phyloP scores from a whole-genome alignment of 306 rosid species.

The Coriaria nepalensis region DNA sequence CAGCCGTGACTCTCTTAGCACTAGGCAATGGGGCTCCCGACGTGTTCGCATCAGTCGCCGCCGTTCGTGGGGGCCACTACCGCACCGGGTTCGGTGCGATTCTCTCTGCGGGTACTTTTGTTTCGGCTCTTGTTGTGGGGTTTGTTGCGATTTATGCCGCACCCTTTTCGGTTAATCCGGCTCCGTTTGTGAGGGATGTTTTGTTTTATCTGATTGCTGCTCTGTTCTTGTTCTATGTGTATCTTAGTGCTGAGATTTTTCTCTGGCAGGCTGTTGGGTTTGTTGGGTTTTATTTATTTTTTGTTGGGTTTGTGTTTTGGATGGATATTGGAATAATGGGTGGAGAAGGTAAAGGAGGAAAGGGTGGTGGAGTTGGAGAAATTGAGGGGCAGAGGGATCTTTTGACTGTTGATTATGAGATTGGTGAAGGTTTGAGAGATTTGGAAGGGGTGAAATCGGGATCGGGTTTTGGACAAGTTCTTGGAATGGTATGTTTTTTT shows the following conservation, averaged over 20 bases:
- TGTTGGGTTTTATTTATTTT: constrained; percentile 64
- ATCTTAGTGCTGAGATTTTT: constrained; percentile 81
- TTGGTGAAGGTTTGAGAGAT: constrained; percentile 14
- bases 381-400: constrained; percentile 24
- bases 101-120: constrained; percentile 85
- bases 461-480: constrained; percentile 23
- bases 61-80: constrained; percentile 63
- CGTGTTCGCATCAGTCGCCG: constrained; percentile 75
- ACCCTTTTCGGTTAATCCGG: constrained; percentile 63
- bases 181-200: constrained; percentile 67
- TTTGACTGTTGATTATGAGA: constrained; percentile 14
- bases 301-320: constrained; percentile 79
- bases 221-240: constrained; percentile 67
- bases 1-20: constrained; percentile 76
- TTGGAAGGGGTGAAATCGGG: constrained; percentile 19
- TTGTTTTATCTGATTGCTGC: constrained; percentile 67
- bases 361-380: constrained; percentile 22
- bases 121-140: constrained; percentile 84
- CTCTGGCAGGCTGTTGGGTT: constrained; percentile 88
- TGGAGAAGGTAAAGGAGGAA: constrained; percentile 18
- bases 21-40: constrained; percentile 94
- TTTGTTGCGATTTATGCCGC: constrained; percentile 84
- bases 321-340: constrained; percentile 60
- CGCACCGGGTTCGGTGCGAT: constrained; percentile 87
- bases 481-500: constrained; percentile 41